phyloP scores from a whole-genome alignment of 352 stramenopile genomes.

The Peronospora belbahrii region DNA sequence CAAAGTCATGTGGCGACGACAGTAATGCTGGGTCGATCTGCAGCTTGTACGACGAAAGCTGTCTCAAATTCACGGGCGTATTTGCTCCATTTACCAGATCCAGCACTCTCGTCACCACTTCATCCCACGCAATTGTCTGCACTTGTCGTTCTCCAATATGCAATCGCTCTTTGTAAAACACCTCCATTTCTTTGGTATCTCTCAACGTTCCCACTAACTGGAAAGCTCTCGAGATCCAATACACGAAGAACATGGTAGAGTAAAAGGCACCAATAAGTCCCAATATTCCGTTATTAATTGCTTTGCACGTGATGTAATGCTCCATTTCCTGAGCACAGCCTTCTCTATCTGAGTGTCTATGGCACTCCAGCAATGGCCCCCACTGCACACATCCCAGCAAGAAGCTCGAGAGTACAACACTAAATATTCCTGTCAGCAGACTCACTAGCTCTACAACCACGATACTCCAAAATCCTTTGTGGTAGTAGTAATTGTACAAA shows the following conservation, averaged over 20 bases:
- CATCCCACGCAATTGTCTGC: constrained; percentile 82
- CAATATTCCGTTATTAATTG: constrained; percentile 40
- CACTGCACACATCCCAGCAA: constrained; percentile 95
- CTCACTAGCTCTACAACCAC: constrained; percentile 86
- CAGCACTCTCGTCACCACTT: constrained; percentile 85
- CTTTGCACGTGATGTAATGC: constrained; percentile 60
- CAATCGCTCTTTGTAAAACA: constrained; percentile 88
- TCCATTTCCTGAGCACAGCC: constrained; percentile 77
- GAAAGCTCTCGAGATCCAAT: constrained; percentile 85
- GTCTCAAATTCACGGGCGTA: constrained; percentile 72
- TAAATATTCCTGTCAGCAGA: constrained; percentile 93
- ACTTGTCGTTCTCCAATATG: constrained; percentile 82
- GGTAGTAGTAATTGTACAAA: constrained; percentile 93
- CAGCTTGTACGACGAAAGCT: constrained; percentile 76
- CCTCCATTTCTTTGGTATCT: constrained; percentile 85
- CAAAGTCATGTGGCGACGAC: constrained; percentile 83
- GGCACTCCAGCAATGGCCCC: constrained; percentile 78
- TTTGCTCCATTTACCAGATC: constrained; percentile 66
- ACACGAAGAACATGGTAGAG: constrained; percentile 91
- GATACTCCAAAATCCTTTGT: constrained; percentile 90
- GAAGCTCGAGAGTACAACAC: constrained; percentile 91
- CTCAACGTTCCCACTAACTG: constrained; percentile 78
- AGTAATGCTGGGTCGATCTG: constrained; percentile 75
- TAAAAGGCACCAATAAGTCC: constrained; percentile 85
- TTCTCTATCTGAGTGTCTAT: constrained; percentile 51